Conservation (phyloP, 2,329 filamentous ascomycete genomes). For the Camillea tinctor region DNA sequence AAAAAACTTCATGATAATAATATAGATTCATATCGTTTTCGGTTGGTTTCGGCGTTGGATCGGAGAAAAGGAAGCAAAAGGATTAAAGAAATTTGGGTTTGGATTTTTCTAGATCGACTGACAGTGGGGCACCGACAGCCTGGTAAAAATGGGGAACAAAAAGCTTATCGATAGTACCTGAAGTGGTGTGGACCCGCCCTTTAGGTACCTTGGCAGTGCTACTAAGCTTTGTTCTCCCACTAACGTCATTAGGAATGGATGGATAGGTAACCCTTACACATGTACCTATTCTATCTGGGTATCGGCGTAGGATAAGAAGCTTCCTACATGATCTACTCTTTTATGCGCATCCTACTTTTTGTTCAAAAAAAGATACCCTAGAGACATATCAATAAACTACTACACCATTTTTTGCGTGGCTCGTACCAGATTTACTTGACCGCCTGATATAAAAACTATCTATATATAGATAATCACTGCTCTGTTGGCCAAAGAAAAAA, state of each 20-base stretch:
- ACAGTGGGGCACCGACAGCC: not conserved
- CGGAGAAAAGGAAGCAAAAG: not conserved
- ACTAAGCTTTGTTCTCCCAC: not conserved
- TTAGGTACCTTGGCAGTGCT: not conserved
- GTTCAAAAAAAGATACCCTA: not conserved
- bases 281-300: not conserved
- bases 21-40: not conserved
- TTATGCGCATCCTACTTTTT: not conserved
- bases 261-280: not conserved
- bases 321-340: not conserved
- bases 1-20: constrained; percentile 4
- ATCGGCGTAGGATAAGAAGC: not conserved
- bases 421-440: not conserved
- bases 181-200: not conserved
- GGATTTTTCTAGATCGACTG: not conserved
- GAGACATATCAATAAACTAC: not conserved
- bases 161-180: not conserved
- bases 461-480: not conserved
- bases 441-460: too few species aligned
- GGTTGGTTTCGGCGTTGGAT: not conserved
- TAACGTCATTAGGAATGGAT: not conserved
- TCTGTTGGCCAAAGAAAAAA: too few species aligned
- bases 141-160: not conserved
- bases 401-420: not conserved
- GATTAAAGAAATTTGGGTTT: not conserved